Base-by-base conservation (phyloP, 495 filamentous ascomycete genomes). In the Hypoxylon trugodes region DNA sequence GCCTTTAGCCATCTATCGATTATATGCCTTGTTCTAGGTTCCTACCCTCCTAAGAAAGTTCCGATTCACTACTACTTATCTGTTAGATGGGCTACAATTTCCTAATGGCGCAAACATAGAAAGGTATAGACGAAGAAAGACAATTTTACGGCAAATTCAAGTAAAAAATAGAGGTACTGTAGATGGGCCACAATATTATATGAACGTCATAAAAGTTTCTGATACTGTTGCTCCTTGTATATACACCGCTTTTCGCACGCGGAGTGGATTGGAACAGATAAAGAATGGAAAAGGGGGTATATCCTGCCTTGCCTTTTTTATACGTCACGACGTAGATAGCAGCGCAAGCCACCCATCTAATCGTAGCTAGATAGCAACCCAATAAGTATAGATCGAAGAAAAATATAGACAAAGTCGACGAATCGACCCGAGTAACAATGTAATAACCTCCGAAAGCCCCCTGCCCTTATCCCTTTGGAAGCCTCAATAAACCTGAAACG, bases 281-380 rank as follows among this genome's bases (percentile, higher is more conserved):
- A 22, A 9, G 41, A 45, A 42, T 12, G 10, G 30, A 15, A 59
- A 48, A 36, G 22, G 15, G 53, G 58, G 52, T 66, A 69, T 68
- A 68, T 68, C 63, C 63, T 59, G 53, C 59, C 40, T 62, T 51
- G 43, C 49, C 56, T 46, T 62, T 51, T 59, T 37, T 24, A 40
- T 21, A 21, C 40, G n/a, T 15, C 32, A 21, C 38, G 47, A 47
- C 16, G 60, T 22, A n/a, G n/a, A n/a, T n/a, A 37, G 41, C 13
- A 36, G 13, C 22, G 16, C 8, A 47, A 3, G 2, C 18, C 9
- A 40, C 0, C 30, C 49, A 47, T 32, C n/a, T n/a, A n/a, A n/a
- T n/a, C 19, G 37, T 15, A 45, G 32, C 10, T 33, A 40, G 24
- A 35, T 15, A 48, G 30, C 8, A 46, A 41, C 48, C 35, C 46